Evolutionary conservation across 1,284 basidiomycete genomes (phyloP).

Genomic region (Boletus mariae): DNA sequence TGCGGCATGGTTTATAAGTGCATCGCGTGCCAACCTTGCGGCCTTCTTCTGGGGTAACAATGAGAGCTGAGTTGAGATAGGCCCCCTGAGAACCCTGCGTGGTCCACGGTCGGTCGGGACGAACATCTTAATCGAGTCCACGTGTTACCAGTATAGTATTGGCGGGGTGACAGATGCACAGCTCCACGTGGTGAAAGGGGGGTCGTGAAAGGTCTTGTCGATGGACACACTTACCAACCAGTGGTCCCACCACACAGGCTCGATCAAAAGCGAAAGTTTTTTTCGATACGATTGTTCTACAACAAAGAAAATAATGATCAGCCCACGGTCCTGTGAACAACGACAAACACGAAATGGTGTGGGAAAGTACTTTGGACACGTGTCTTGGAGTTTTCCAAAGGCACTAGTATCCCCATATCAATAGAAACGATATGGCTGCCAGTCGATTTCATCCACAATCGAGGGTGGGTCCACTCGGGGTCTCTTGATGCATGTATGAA

Average conservation of each 20-base stretch:
- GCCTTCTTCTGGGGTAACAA: constrained; percentile 29
- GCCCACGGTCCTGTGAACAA: background rate
- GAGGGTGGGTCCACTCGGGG: constrained; percentile 14
- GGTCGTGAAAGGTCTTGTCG: background rate
- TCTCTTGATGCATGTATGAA: constrained; percentile 16
- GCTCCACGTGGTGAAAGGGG: constrained; percentile 17
- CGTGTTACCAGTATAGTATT: constrained; percentile 12
- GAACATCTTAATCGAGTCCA: constrained; percentile 3
- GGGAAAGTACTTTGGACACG: constrained; percentile 5
- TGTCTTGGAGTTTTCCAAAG: background rate
- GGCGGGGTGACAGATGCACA: constrained; percentile 9
- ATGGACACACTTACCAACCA: constrained; percentile 4
- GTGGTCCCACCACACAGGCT: background rate
- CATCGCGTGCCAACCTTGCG: constrained; percentile 32
- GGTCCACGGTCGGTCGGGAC: constrained; percentile 7
- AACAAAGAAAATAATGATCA: background rate
- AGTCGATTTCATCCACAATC: constrained; percentile 1
- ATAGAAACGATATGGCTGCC: background rate
- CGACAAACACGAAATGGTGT: background rate
- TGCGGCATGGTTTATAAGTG: constrained; percentile 24
- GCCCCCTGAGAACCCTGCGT: constrained; percentile 22
- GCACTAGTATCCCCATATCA: background rate
- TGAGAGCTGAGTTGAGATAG: constrained; percentile 8
- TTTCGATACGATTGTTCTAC: background rate
- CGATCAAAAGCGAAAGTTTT: background rate